Evolutionary conservation across 106 monocot genomes (phyloP).

Genomic region (Dendrobium chrysotoxum): DNA sequence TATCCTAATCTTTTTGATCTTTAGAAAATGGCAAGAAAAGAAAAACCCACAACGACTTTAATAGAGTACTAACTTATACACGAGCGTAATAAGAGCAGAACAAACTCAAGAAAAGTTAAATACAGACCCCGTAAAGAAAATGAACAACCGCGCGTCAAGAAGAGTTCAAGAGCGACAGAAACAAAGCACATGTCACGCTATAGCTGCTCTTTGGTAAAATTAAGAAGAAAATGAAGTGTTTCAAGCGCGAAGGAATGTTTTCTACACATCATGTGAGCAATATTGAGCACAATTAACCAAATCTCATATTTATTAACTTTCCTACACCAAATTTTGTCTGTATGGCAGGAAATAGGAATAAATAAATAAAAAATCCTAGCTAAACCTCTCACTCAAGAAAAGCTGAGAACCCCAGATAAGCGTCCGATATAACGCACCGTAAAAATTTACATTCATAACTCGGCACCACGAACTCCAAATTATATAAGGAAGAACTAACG

Average conservation of each 20-base stretch:
- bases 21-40: neutral
- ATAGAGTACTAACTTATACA: neutral
- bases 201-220: neutral
- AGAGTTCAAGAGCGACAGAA: neutral
- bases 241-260: neutral
- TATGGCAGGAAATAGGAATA: neutral
- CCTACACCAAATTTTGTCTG: neutral
- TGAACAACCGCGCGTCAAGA: neutral
- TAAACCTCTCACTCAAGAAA: neutral
- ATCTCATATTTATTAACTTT: neutral
- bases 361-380: neutral
- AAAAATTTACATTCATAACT: neutral
- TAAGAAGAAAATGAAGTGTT: neutral
- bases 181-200: neutral
- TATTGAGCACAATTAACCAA: neutral
- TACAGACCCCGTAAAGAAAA: neutral
- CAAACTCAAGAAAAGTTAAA: neutral
- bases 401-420: neutral
- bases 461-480: neutral
- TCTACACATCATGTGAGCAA: neutral
- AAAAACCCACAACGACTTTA: too few species aligned
- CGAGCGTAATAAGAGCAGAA: neutral
- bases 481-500: neutral
- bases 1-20: neutral
- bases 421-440: neutral